phyloP scores from a whole-genome alignment of 305 asterid species.

The Fraxinus albicans region DNA sequence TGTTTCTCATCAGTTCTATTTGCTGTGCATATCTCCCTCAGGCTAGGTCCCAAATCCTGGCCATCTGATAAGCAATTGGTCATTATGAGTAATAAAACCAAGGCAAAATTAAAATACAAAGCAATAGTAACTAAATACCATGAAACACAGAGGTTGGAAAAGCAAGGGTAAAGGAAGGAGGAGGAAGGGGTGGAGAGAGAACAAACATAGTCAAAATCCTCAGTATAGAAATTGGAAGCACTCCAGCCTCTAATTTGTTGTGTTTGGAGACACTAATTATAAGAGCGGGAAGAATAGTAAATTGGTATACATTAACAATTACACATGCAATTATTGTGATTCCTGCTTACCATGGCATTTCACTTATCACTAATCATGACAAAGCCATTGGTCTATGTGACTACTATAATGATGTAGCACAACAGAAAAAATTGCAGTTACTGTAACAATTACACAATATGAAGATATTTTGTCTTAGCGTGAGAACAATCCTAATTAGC shows the following conservation, averaged over 20 bases:
- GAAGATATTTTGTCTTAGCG: neutral
- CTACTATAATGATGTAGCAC: neutral
- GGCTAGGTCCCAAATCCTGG: conserved; percentile 61
- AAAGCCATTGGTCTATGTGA: neutral
- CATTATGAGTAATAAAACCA: conserved; percentile 13
- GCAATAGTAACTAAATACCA: conserved; percentile 11
- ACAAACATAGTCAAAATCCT: neutral
- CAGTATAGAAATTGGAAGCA: conserved; percentile 10
- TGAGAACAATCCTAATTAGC: conserved; percentile 13
- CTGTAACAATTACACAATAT: conserved; percentile 4
- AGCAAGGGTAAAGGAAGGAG: neutral
- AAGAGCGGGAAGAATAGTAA: conserved; percentile 1
- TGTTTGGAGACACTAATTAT: conserved; percentile 7
- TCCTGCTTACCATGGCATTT: neutral
- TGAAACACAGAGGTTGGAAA: conserved; percentile 1
- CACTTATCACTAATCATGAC: neutral
- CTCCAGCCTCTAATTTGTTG: neutral
- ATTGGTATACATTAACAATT: neutral
- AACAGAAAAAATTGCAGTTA: neutral
- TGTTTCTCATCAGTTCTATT: conserved; percentile 91
- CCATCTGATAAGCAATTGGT: conserved; percentile 44
- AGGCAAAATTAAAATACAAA: conserved; percentile 15
- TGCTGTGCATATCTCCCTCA: conserved; percentile 91
- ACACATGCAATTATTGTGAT: neutral
- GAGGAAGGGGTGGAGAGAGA: neutral